Base-by-base conservation (phyloP, 345 rosid species). In the Boechera stricta region DNA sequence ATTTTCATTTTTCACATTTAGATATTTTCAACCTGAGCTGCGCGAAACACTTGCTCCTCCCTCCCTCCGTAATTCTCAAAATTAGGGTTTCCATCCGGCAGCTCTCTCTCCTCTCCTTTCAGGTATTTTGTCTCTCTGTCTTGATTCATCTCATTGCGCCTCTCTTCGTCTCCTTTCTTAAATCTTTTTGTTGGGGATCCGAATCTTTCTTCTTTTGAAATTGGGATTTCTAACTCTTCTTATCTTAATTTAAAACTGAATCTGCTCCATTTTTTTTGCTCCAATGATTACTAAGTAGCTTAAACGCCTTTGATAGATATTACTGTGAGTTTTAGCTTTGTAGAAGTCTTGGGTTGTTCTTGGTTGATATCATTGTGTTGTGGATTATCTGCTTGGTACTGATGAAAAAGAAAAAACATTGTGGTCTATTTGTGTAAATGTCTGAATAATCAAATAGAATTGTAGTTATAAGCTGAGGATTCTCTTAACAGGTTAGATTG, bases 401-500 rank as follows among this genome's bases (percentile, higher is more conserved):
- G 29, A 28, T 28, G 3, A 28, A 28, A 28, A 2, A 28, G 3
- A 28, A 28, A 28, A 2, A 28, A 28, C 55, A 51, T 51, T 51
- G 5, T 51, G 54, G 26, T 49, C 28, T 16, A 18, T 16, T 49
- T 21, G 53, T 48, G 53, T 48, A 48, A 48, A 48, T 49, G 64
- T 5, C 6, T 69, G 56, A 62, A 11, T n/a, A n/a, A 64, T 73
- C 28, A 7, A 41, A 73, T 72, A 53, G 60, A 44, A 44, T 18
- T 54, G 47, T 80, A 70, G 74, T 68, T 79, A 48, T 64, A 83
- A 78, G 73, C 77, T 71, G 77, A 77, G 81, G 79, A 69, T 73
- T 83, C 64, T 73, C 64, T 77, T 75, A 64, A 70, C 79, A 80
- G 86, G 79, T 80, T 79, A 75, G 67, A 74, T 64, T 78, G 69